Evolutionary conservation across 1,139 yeast genomes (phyloP).

Genomic region (Saccharomycopsis hybrid): DNA sequence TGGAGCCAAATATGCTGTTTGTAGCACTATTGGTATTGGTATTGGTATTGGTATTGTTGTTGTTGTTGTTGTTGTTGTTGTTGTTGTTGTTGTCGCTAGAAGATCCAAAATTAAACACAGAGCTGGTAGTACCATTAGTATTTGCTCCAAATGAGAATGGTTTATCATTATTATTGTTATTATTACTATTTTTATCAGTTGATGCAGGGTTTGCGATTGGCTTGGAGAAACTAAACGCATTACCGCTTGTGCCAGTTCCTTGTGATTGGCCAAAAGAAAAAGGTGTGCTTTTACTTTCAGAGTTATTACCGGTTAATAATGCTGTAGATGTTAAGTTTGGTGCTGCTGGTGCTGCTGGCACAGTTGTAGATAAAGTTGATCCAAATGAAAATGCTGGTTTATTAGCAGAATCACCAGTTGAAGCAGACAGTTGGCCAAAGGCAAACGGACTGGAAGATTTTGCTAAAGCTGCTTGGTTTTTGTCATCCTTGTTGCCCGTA

Average conservation of each 20-base stretch:
- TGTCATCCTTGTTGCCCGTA: background rate
- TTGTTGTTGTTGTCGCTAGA: background rate
- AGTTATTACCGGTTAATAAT: too few relatives aligned
- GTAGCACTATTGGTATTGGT: background rate
- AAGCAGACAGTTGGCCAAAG: background rate
- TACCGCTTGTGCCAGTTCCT: too few relatives aligned
- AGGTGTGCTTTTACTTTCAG: too few relatives aligned
- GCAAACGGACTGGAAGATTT: background rate
- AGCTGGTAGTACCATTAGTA: background rate
- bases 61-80: background rate
- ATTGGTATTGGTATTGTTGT: background rate
- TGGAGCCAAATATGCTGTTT: background rate
- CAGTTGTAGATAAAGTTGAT: background rate
- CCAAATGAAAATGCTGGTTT: constrained; percentile 9
- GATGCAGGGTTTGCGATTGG: too few relatives aligned
- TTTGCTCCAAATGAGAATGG: constrained; percentile 6
- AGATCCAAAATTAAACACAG: background rate
- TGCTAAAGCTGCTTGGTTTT: background rate
- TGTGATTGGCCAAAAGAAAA: too few relatives aligned
- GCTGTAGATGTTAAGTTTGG: too few relatives aligned
- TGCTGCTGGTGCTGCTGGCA: too few relatives aligned
- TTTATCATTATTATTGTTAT: background rate
- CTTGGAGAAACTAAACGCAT: too few relatives aligned
- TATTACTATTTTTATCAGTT: too few relatives aligned
- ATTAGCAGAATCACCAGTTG: background rate